These are phyloP conservation scores for Oryza longistaminata DNA, from an alignment of 176 grass and related monocot species.

Conservation along the genomic window DNA sequence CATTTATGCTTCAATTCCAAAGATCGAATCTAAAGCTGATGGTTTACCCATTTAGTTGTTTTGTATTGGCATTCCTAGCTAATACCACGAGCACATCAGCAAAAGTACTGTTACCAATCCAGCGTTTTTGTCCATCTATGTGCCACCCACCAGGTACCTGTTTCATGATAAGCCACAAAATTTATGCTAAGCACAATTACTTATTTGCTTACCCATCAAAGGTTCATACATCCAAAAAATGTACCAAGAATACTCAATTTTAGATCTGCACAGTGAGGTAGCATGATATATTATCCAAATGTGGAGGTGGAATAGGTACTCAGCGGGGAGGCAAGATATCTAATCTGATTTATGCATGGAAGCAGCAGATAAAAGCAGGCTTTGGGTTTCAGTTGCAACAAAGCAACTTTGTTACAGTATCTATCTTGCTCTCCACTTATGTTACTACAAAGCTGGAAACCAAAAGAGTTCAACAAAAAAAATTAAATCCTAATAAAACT, in stretches of 20 bases:
- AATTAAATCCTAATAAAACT: background rate
- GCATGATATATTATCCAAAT: background rate
- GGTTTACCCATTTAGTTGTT: conserved; percentile 70
- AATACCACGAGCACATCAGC: conserved; percentile 70
- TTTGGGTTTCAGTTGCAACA: background rate
- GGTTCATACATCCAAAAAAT: background rate
- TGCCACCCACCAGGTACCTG: conserved; percentile 74
- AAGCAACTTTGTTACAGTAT: background rate
- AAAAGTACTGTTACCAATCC: conserved; percentile 83
- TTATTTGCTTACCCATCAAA: background rate
- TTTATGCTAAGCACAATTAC: background rate
- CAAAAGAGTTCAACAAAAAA: background rate
- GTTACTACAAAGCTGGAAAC: background rate
- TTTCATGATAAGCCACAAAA: conserved; percentile 22
- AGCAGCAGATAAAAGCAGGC: background rate
- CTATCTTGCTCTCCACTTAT: background rate
- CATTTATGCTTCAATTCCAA: conserved; percentile 20
- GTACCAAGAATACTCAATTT: background rate
- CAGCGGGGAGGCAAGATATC: background rate
- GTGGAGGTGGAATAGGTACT: background rate
- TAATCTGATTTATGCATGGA: background rate
- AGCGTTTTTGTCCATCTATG: conserved; percentile 73
- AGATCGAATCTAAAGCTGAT: background rate
- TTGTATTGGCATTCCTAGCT: conserved; percentile 60
- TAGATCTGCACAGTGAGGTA: conserved; percentile 1